Base-by-base conservation (phyloP, 768 basidiomycete genomes). In the Boletales sp. region DNA sequence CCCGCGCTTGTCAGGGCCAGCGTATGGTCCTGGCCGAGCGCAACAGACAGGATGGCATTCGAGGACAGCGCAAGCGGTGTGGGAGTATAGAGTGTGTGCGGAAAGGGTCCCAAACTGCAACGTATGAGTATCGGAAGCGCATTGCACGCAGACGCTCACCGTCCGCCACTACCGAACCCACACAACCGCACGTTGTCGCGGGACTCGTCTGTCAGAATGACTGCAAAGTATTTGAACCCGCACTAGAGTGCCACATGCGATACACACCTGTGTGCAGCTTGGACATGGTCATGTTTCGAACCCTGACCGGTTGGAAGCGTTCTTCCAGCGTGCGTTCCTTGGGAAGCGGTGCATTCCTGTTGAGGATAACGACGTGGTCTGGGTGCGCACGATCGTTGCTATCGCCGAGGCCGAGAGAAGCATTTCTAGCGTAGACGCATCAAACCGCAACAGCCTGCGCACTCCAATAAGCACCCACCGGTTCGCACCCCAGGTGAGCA, bases 21-120 rank as follows among this genome's bases (percentile, higher is more conserved):
- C 0, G 94, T 94, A 63, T 98, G 96, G 60, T 99, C 96, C 65
- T 95, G 95, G 11, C 91, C 94, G 8, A 94, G 74, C 0, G 93
- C 91, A 21, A 97, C 79, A 13, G 82, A 72, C 7, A 75, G 70
- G 30, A 94, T 77, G 0, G 72, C 71, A 35, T 82, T 73, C 1
- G 79, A 69, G 39, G 87, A 73, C 30, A 82, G 78, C 1, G 77
- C 62, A 14, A 90, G 66, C 1, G 84, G 81, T 37, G 78, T 78
- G 30, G 93, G 76, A 12, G 75, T 74, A 54, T 87, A 87, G 64
- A 94, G 90, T 13, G 87, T 92, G 59, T 93, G 87, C 36, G 87
- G 79, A 3, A 76, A 78, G 3, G 79, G 77, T 3, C 91, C 94
- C 14, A 94, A 76, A 15, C 90, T 90, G 48, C 36, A 46, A 48